Evolutionary conservation across 2,329 filamentous ascomycete species (phyloP).

Genomic region (Aureobasidium sp.): DNA sequence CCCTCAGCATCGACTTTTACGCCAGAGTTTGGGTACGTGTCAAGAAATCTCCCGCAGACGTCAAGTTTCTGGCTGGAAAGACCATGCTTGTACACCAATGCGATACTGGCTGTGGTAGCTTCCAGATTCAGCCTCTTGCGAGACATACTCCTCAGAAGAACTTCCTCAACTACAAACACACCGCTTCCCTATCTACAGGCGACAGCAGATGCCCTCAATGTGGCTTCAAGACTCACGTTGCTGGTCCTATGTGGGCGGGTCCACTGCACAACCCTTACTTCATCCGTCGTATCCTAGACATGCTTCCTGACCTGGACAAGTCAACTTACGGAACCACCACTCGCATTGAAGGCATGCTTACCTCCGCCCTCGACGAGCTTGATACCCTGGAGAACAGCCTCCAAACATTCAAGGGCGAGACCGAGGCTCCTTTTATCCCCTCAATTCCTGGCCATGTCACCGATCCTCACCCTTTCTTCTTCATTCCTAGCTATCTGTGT

Average conservation of each 20-base stretch:
- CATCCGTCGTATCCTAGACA: conserved; percentile 66
- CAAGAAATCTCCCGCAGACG: conserved; percentile 67
- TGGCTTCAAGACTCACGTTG: conserved; percentile 75
- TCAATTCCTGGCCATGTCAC: conserved; percentile 52
- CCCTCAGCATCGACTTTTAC: conserved; percentile 94
- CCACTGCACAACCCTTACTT: conserved; percentile 79
- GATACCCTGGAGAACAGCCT: conserved; percentile 18
- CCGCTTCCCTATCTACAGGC: conserved; percentile 58
- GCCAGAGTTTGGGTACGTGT: conserved; percentile 80
- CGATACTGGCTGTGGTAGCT: conserved; percentile 83
- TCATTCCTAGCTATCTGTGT: conserved; percentile 66
- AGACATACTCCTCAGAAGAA: conserved; percentile 56
- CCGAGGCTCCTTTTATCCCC: conserved; percentile 30
- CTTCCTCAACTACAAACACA: conserved; percentile 65
- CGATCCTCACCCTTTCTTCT: conserved; percentile 78
- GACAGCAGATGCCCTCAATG: conserved; percentile 71
- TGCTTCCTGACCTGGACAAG: conserved; percentile 58
- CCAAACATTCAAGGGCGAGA: not conserved
- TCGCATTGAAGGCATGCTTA: conserved; percentile 85
- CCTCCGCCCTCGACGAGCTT: conserved; percentile 73
- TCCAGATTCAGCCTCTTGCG: conserved; percentile 72
- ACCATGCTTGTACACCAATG: conserved; percentile 92
- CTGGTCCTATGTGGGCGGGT: conserved; percentile 91
- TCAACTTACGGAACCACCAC: conserved; percentile 70
- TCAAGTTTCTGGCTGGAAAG: conserved; percentile 85